phyloP scores from a whole-genome alignment of 2,329 filamentous ascomycete species.

The Penicillium sp. region DNA sequence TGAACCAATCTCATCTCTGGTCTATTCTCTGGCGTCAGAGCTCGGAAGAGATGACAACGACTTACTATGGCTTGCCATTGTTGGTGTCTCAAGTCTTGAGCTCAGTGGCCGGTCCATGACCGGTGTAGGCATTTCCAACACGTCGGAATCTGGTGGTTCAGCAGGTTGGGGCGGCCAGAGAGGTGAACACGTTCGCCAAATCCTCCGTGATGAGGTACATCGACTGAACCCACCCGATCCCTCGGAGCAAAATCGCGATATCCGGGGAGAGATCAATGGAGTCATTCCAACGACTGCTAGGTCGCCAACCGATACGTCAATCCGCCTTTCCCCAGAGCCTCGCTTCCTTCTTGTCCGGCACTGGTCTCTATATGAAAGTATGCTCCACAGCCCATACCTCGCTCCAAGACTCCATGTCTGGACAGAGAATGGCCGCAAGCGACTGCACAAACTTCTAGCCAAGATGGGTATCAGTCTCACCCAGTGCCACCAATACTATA shows the following conservation, averaged over 20 bases:
- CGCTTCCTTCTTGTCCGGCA: slow-evolving; percentile 90
- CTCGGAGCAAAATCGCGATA: slow-evolving; percentile 60
- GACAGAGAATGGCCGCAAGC: slow-evolving; percentile 84
- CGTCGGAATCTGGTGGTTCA: slow-evolving; percentile 54
- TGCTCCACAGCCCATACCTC: slow-evolving; percentile 95
- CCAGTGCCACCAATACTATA: slow-evolving; percentile 93
- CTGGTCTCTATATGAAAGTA: slow-evolving; percentile 97
- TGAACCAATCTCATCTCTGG: slow-evolving; percentile 89
- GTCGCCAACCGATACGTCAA: slow-evolving; percentile 87
- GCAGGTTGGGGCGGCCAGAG: slow-evolving; percentile 79
- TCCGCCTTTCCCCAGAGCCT: slow-evolving; percentile 89
- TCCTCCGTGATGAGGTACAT: slow-evolving; percentile 89
- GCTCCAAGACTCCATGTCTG: slow-evolving; percentile 91
- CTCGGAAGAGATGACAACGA: slow-evolving; percentile 96
- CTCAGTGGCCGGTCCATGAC: slow-evolving; percentile 84
- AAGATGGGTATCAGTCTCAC: slow-evolving; percentile 97
- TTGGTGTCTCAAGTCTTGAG: slow-evolving; percentile 92
- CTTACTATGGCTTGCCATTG: slow-evolving; percentile 89
- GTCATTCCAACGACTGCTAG: slow-evolving; percentile 85
- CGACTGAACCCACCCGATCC: slow-evolving; percentile 80
- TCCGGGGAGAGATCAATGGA: slow-evolving; percentile 68
- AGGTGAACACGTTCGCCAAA: slow-evolving; percentile 78
- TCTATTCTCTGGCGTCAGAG: slow-evolving; percentile 93
- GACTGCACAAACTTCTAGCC: slow-evolving; percentile 88
- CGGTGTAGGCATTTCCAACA: slow-evolving; percentile 67